These are phyloP conservation scores for Skeletonema marinoi DNA, from an alignment of 108 stramenopile genomes.

Conservation along the genomic window DNA sequence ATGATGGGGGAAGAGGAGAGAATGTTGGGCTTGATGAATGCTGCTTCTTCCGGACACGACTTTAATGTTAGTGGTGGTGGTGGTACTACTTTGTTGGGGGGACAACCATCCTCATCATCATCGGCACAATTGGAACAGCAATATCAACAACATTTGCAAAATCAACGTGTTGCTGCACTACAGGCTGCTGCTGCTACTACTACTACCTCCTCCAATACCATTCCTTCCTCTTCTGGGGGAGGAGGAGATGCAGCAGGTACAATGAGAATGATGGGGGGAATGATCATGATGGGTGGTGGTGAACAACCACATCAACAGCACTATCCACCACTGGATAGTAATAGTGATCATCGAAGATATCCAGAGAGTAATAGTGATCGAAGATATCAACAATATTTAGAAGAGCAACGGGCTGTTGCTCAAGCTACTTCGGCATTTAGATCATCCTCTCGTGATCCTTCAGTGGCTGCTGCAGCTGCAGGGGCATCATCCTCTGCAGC, in stretches of 20 bases:
- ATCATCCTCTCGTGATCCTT: too few species aligned
- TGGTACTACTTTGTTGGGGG: neutral
- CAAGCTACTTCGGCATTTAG: neutral
- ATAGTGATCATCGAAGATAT: neutral
- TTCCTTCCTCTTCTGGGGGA: neutral
- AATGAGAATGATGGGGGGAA: neutral
- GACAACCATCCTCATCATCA: neutral
- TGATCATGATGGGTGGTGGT: neutral
- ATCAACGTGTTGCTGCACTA: neutral
- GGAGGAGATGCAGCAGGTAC: neutral
- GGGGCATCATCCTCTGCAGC: too few species aligned
- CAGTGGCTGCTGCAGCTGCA: too few species aligned
- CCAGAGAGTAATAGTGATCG: neutral
- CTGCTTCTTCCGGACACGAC: too few species aligned
- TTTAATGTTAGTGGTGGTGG: too few species aligned
- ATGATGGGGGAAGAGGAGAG: neutral
- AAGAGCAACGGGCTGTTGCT: neutral
- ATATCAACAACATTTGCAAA: conserved; percentile 1
- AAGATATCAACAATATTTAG: neutral
- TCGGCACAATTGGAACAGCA: neutral
- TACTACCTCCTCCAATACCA: neutral
- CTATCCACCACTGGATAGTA: neutral
- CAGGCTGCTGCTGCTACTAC: neutral
- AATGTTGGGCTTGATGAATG: too few species aligned
- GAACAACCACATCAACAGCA: neutral